Conservation (phyloP, 148 eudicot species). For the Vaccinium vitisidaea region DNA sequence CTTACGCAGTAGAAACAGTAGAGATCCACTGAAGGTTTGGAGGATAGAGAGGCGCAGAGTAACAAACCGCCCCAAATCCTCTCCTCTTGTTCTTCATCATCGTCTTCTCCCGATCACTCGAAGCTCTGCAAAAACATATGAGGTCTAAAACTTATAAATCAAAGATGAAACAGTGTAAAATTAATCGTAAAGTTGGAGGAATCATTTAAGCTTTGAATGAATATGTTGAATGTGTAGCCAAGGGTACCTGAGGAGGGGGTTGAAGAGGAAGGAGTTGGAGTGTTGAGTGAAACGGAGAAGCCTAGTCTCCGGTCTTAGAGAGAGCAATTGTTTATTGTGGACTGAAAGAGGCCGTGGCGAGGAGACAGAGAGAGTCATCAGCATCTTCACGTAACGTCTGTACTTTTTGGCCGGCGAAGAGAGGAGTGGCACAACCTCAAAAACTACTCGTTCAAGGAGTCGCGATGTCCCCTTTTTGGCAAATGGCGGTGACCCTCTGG, state of each 20-base stretch:
- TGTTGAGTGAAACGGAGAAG: slow-evolving; percentile 1
- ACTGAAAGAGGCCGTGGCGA: slow-evolving; percentile 13
- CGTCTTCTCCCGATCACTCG: slow-evolving; percentile 17
- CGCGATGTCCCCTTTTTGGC: too few species aligned
- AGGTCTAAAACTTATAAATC: neutral
- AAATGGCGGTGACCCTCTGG: too few species aligned
- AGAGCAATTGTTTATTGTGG: slow-evolving; percentile 7
- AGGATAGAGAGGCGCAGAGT: slow-evolving; percentile 42
- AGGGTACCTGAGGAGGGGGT: slow-evolving; percentile 8
- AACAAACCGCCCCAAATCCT: slow-evolving; percentile 44
- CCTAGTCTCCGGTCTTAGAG: slow-evolving; percentile 10
- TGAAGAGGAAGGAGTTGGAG: slow-evolving; percentile 7
- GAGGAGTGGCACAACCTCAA: neutral
- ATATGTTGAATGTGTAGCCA: neutral
- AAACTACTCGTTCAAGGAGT: too few species aligned
- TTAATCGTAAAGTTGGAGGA: neutral
- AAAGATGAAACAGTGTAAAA: neutral
- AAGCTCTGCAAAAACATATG: slow-evolving; percentile 20
- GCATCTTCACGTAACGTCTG: neutral
- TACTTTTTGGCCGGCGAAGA: neutral
- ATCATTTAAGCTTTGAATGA: neutral
- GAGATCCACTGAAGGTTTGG: slow-evolving; percentile 57
- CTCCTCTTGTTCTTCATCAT: slow-evolving; percentile 25
- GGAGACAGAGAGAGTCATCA: slow-evolving; percentile 15
- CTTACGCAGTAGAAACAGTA: slow-evolving; percentile 57